Base-by-base conservation (phyloP, 495 filamentous ascomycete genomes). In the Penicillium mononematosum region DNA sequence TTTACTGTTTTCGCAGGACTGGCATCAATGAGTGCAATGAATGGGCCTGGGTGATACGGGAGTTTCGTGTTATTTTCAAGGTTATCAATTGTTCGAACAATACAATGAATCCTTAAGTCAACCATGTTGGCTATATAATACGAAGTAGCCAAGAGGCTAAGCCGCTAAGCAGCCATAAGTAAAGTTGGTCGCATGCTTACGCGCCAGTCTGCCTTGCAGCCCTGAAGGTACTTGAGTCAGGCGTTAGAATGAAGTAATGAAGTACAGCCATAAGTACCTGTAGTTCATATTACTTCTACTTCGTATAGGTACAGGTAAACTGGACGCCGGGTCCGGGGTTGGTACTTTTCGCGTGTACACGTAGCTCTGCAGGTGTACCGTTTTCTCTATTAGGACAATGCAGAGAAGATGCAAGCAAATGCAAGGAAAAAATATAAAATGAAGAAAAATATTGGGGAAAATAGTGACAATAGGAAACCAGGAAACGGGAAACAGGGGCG, bases 21-120 rank as follows among this genome's bases (percentile, higher is more conserved):
- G 50, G 61, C 50, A 59, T 64, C 58, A 62, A 68, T 55, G 65
- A 65, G 65, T 65, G 56, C 65, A 63, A 66, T 61, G 65, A 64
- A 56, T 49, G 34, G 45, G 53, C 34, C 45, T 50, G 17, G 41
- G 42, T 45, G 53, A 36, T 31, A 42, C 16, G 57, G 57, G 50
- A 38, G 51, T 53, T 59, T 54, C 49, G 38, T 52, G 38, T 53
- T 62, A 45, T 55, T 55, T 50, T 19, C 47, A 50, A 50, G 45
- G 42, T 55, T 46, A 27, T 47, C 44, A 44, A 17, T 20, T 53
- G 53, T 51, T 59, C 50, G 55, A 56, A 47, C 50, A 39, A 27
- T 43, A 42, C 50, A 32, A 53, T 34, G 50, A 48, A 46, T n/a
- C 31, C 25, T 32, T 22, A 61, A 50, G 55, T 60, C 47, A 52